A percentile compares a stretch with the other conserved stretches of the same genome.
Conservation (phyloP, 2,329 filamentous ascomycete species). For the Colletotrichum sp. region DNA sequence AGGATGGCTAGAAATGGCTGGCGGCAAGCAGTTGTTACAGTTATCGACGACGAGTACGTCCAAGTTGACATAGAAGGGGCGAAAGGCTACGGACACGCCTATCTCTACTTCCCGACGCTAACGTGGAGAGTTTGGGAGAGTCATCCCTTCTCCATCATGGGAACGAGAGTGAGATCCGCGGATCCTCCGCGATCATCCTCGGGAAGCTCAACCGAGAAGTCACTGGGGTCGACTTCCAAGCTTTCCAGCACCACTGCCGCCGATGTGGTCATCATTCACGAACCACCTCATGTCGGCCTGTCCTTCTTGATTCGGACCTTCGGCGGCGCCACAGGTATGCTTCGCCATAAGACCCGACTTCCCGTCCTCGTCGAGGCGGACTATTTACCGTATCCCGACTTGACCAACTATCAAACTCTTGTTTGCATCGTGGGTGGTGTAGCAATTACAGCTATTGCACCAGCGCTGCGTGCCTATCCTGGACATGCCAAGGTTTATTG, state of each 20-base stretch:
- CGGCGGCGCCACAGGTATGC: not conserved
- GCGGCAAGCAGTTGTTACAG: slow-evolving; percentile 38
- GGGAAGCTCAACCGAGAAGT: not conserved
- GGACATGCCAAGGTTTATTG: not conserved
- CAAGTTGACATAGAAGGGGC: slow-evolving; percentile 47
- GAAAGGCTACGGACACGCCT: slow-evolving; percentile 43
- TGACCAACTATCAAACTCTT: not conserved
- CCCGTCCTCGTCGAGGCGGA: not conserved
- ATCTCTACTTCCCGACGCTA: slow-evolving; percentile 55
- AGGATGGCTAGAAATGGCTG: slow-evolving; percentile 43
- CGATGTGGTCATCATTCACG: not conserved
- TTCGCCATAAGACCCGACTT: not conserved
- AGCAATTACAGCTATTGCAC: not conserved
- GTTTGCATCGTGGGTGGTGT: not conserved
- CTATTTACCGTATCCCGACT: not conserved
- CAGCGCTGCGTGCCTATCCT: not conserved
- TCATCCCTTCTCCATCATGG: slow-evolving; percentile 52
- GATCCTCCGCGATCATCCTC: not conserved
- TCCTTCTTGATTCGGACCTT: not conserved
- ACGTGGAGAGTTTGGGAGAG: slow-evolving; percentile 53
- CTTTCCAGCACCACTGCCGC: not conserved
- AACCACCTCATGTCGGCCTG: not conserved
- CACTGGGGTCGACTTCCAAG: not conserved
- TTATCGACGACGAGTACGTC: slow-evolving; percentile 36
- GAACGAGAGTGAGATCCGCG: not conserved